Evolutionary conservation across 2,329 filamentous ascomycete genomes (phyloP).

Genomic region (Fusarium foetens): DNA sequence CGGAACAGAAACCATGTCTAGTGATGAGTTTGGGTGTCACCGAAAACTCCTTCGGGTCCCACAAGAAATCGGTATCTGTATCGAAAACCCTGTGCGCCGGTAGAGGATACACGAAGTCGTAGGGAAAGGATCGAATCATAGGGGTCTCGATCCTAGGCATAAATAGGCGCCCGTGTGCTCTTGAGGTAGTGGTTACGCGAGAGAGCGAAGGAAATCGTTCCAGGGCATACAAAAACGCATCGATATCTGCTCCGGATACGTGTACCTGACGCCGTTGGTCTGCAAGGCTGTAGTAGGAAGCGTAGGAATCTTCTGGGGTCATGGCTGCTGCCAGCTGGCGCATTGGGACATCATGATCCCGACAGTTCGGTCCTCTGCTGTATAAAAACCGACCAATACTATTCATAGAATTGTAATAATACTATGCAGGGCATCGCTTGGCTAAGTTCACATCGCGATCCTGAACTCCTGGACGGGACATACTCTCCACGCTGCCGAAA

Average conservation of each 20-base stretch:
- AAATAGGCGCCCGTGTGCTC: constrained; percentile 49
- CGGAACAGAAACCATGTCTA: constrained; percentile 46
- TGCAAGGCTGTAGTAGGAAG: constrained; percentile 48
- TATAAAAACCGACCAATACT: neutral
- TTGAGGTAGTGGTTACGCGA: no score
- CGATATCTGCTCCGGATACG: constrained; percentile 40
- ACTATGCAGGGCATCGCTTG: neutral
- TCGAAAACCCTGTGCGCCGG: constrained; percentile 19
- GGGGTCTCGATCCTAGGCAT: constrained; percentile 54
- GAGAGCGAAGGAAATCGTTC: constrained; percentile 49
- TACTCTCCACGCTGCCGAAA: neutral
- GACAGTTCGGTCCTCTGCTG: neutral
- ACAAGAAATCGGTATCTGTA: neutral
- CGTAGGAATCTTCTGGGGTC: constrained; percentile 26
- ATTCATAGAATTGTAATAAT: no score
- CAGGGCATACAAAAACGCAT: constrained; percentile 49
- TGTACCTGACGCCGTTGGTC: constrained; percentile 48
- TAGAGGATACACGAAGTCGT: constrained; percentile 53
- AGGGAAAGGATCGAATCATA: constrained; percentile 53
- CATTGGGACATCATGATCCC: neutral
- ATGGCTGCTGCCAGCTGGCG: neutral
- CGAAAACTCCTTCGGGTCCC: constrained; percentile 8
- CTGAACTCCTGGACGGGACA: neutral
- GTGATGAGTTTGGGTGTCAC: constrained; percentile 7
- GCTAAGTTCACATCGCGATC: neutral